These are phyloP conservation scores for Leavenworthia alabamica DNA, from an alignment of 345 rosid species.

Conservation along the genomic window DNA sequence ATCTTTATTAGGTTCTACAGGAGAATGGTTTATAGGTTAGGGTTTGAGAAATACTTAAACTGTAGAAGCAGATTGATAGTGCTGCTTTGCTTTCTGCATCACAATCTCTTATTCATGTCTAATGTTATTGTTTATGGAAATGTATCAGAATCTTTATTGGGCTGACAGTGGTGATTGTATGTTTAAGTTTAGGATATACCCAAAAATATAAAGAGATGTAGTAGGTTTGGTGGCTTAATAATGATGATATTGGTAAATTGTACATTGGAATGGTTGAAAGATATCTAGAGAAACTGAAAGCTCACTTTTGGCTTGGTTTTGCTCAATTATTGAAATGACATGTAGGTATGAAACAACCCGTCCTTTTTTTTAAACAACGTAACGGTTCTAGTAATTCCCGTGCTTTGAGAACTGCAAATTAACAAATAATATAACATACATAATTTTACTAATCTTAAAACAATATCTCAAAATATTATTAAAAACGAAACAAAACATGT, in stretches of 20 bases:
- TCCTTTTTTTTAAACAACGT: too few species aligned
- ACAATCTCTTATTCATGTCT: not conserved
- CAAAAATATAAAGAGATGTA: not conserved
- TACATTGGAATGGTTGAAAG: not conserved
- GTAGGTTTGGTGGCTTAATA: too few species aligned
- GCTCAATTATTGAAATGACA: too few species aligned
- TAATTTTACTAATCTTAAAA: too few species aligned
- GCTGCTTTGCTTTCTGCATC: constrained; percentile 1
- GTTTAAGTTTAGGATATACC: not conserved
- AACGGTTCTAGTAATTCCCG: too few species aligned
- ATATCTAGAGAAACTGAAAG: not conserved
- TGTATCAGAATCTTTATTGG: constrained; percentile 82
- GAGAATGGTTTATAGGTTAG: not conserved
- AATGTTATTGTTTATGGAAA: constrained; percentile 18
- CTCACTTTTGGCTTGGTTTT: not conserved
- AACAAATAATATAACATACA: too few species aligned
- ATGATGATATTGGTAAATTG: too few species aligned
- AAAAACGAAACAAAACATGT: too few species aligned
- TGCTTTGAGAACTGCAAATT: too few species aligned
- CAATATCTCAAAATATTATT: too few species aligned
- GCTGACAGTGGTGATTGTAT: constrained; percentile 85
- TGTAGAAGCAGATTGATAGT: constrained; percentile 4
- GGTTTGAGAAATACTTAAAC: not conserved
- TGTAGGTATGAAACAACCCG: too few species aligned
- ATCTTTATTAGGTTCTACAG: not conserved